Conservation (phyloP, 106 monocot genomes). For the Ottelia alismoides region DNA sequence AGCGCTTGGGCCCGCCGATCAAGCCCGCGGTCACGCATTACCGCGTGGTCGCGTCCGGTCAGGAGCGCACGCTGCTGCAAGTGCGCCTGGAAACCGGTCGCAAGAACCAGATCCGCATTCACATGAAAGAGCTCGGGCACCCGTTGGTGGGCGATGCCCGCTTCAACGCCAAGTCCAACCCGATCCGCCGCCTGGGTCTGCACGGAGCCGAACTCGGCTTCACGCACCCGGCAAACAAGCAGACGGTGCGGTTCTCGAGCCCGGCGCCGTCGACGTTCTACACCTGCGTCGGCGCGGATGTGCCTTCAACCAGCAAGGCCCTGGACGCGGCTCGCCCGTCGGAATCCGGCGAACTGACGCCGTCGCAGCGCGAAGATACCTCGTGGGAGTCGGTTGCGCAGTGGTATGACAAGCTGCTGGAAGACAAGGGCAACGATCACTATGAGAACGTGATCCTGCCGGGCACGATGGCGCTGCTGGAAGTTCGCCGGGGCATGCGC, state of each 20-base stretch:
- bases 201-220: neutral
- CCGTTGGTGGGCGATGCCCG: neutral
- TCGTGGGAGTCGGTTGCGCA: too few species aligned
- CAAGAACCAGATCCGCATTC: neutral
- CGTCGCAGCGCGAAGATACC: too few species aligned
- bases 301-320: too few species aligned
- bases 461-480: too few species aligned
- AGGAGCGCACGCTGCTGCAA: neutral
- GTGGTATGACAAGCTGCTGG: too few species aligned
- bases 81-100: neutral
- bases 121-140: neutral
- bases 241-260: neutral
- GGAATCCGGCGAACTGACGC: too few species aligned
- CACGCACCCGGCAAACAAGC: neutral
- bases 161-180: neutral
- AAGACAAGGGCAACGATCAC: too few species aligned
- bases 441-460: too few species aligned
- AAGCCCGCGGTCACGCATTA: neutral
- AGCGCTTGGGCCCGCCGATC: neutral
- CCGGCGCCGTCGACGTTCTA: too few species aligned
- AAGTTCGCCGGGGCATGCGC: too few species aligned
- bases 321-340: too few species aligned
- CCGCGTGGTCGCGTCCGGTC: neutral
- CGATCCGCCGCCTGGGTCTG: neutral
- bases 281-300: too few species aligned